Conservation (phyloP, 306 rosid genomes). For the Cicer cuneatum region DNA sequence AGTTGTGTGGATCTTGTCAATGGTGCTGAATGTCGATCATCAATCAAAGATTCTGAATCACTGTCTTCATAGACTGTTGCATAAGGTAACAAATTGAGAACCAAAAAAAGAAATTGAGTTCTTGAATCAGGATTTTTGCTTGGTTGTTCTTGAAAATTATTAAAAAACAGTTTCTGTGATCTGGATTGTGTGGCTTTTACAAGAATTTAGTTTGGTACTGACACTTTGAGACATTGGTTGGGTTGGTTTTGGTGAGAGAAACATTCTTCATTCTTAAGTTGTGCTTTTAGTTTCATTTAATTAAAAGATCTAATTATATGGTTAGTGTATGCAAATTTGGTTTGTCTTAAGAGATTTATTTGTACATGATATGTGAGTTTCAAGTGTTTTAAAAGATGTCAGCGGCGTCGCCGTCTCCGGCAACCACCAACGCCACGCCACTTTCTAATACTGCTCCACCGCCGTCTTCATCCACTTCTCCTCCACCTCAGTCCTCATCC, state of each 20-base stretch:
- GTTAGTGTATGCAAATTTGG: slow-evolving; percentile 13
- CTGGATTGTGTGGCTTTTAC: not conserved
- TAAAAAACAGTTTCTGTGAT: too few species aligned
- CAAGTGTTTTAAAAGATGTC: slow-evolving; percentile 53
- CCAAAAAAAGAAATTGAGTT: not conserved
- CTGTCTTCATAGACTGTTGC: not conserved
- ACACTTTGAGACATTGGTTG: too few species aligned
- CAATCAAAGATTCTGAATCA: not conserved
- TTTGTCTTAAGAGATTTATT: slow-evolving; percentile 4
- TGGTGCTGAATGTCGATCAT: slow-evolving; percentile 7
- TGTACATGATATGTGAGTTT: slow-evolving; percentile 29
- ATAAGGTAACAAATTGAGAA: too few species aligned
- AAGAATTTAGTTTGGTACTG: not conserved
- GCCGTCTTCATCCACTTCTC: slow-evolving; percentile 33
- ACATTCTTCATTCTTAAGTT: slow-evolving; percentile 27
- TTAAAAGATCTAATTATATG: not conserved
- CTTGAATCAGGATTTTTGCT: not conserved
- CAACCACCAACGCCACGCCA: slow-evolving; percentile 52
- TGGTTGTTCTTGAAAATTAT: too few species aligned
- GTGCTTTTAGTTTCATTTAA: slow-evolving; percentile 4
- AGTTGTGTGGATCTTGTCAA: not conserved
- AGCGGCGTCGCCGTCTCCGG: slow-evolving; percentile 67
- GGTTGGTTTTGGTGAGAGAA: not conserved
- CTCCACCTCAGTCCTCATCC: not conserved
- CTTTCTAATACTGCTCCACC: slow-evolving; percentile 38